A percentile compares a stretch with the other conserved stretches of the same genome.
phyloP scores from a whole-genome alignment of 139 green algal species.

The Coelastrella sp. region DNA sequence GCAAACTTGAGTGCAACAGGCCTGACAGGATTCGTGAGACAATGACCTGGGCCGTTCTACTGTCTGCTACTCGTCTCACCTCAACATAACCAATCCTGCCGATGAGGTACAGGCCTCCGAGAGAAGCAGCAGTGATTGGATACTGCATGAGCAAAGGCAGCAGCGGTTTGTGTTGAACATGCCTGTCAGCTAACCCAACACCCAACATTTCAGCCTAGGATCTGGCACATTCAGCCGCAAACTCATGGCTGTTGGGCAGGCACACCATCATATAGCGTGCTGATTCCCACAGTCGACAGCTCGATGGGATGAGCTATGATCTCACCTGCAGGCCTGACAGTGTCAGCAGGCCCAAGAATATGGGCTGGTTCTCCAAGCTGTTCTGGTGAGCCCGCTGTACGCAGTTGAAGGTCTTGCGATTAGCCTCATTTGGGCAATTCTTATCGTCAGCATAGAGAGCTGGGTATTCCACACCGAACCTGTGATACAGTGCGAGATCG shows the following conservation, averaged over 20 bases:
- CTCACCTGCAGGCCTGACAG: conserved; percentile 59
- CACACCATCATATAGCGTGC: no score
- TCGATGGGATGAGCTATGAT: neutral
- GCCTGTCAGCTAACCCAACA: no score
- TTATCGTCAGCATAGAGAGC: conserved; percentile 65
- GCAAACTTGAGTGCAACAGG: no score
- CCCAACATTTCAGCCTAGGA: no score
- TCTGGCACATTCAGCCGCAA: no score
- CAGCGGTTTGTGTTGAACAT: neutral
- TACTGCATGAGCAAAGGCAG: conserved; percentile 51
- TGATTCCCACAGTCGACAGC: no score
- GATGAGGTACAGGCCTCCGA: conserved; percentile 53
- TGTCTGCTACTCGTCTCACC: neutral
- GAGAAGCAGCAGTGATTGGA: conserved; percentile 56
- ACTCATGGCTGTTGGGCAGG: no score
- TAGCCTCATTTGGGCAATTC: conserved; percentile 58
- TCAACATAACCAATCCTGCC: conserved; percentile 64
- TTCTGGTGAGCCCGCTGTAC: conserved; percentile 79
- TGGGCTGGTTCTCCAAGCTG: conserved; percentile 74
- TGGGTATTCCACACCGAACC: conserved; percentile 70
- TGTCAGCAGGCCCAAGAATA: conserved; percentile 60
- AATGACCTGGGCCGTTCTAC: no score
- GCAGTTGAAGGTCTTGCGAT: conserved; percentile 34
- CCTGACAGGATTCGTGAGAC: no score
- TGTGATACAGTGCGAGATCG: conserved; percentile 21